phyloP scores from a whole-genome alignment of 2,329 filamentous ascomycete genomes.

The Cytospora schulzeri region DNA sequence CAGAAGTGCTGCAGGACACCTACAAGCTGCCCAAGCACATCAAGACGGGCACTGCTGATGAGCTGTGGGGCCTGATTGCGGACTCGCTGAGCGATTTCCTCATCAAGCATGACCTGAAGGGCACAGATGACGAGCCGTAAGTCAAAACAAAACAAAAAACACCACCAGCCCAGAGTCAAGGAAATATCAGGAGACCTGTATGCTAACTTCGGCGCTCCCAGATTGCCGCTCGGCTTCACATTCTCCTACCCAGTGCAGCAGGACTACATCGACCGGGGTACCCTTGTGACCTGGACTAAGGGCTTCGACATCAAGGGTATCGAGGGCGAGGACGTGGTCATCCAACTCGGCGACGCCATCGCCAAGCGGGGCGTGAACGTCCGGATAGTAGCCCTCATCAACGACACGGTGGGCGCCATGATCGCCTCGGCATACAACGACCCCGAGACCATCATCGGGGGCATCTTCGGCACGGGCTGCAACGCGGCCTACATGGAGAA shows the following conservation, averaged over 20 bases:
- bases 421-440: conserved; percentile 79
- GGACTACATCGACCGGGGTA: conserved; percentile 69
- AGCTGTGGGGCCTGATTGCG: conserved; percentile 71
- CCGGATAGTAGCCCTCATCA: conserved; percentile 72
- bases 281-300: conserved; percentile 74
- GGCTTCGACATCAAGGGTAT: conserved; percentile 74
- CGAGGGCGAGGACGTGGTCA: conserved; percentile 69
- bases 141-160: no score
- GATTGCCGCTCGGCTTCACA: conserved; percentile 67
- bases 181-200: conserved; percentile 31
- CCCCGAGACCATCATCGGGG: conserved; percentile 70
- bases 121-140: conserved; percentile 45
- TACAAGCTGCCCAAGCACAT: conserved; percentile 70
- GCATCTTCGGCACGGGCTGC: conserved; percentile 80
- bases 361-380: conserved; percentile 58
- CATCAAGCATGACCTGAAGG: conserved; percentile 46
- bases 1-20: conserved; percentile 69
- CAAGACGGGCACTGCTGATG: conserved; percentile 64
- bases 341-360: conserved; percentile 61
- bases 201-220: conserved; percentile 46
- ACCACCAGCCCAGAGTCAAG: no score
- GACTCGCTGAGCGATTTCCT: conserved; percentile 71
- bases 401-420: conserved; percentile 79
- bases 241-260: conserved; percentile 74
- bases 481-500: conserved; percentile 82